Conservation (phyloP, 441 rosid species). For the California macrophylla region DNA sequence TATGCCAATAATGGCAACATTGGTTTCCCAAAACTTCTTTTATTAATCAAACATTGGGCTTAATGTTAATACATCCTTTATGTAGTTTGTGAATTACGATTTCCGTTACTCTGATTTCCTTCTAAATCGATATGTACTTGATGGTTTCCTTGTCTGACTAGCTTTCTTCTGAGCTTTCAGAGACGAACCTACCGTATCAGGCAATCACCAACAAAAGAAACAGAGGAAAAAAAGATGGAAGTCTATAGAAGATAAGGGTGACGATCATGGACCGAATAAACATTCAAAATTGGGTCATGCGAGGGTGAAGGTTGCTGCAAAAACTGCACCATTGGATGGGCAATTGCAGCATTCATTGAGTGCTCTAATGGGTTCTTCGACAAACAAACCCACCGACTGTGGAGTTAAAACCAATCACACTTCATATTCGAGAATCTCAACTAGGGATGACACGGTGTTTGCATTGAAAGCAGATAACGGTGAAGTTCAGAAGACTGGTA, state of each 20-base stretch:
- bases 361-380: conserved; percentile 15
- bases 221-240: conserved; percentile 18
- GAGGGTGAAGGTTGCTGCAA: conserved; percentile 20
- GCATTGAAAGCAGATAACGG: conserved; percentile 14
- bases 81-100: background rate
- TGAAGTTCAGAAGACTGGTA: conserved; percentile 16
- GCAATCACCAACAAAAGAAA: conserved; percentile 21
- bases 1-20: background rate
- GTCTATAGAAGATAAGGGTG: conserved; percentile 17
- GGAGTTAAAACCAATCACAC: conserved; percentile 18
- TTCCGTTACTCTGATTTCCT: background rate
- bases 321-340: conserved; percentile 12
- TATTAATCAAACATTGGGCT: background rate
- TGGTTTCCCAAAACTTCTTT: background rate
- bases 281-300: conserved; percentile 25
- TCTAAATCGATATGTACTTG: background rate
- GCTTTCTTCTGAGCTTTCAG: conserved; percentile 15
- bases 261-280: conserved; percentile 19
- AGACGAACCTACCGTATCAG: conserved; percentile 16
- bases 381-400: conserved; percentile 16
- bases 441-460: conserved; percentile 17
- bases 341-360: conserved; percentile 14
- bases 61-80: background rate
- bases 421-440: conserved; percentile 18
- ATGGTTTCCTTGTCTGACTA: background rate